phyloP scores from a whole-genome alignment of 306 rosid genomes.

The Quercus aquifolioides region DNA sequence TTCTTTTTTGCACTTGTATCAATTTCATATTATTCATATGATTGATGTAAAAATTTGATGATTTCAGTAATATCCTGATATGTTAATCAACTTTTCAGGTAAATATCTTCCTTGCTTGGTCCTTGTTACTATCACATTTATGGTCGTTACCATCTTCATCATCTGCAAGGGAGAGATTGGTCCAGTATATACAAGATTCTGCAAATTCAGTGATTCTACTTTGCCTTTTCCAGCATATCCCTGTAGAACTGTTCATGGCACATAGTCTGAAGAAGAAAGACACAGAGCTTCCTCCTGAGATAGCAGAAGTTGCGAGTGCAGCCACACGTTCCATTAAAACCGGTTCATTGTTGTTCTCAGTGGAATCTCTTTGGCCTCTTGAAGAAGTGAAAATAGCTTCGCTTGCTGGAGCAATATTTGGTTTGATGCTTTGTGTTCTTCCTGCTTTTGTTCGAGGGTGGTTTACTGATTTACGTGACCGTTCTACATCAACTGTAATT shows the following conservation, averaged over 20 bases:
- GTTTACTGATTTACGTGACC: conserved; percentile 83
- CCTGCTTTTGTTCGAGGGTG: conserved; percentile 96
- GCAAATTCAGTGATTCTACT: conserved; percentile 68
- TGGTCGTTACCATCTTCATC: conserved; percentile 80
- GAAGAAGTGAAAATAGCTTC: conserved; percentile 65
- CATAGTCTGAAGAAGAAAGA: conserved; percentile 75
- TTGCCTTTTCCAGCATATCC: conserved; percentile 92
- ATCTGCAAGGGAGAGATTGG: conserved; percentile 69
- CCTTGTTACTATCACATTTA: conserved; percentile 77
- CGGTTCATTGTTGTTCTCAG: conserved; percentile 58
- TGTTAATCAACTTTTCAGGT: conserved; percentile 40
- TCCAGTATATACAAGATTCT: conserved; percentile 81
- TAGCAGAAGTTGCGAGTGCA: conserved; percentile 64
- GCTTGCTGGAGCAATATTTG: conserved; percentile 78
- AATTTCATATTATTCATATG: background rate
- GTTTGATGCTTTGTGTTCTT: conserved; percentile 85
- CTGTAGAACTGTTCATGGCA: conserved; percentile 48
- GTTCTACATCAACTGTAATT: conserved; percentile 55
- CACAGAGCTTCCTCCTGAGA: conserved; percentile 48
- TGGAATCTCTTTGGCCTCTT: conserved; percentile 82
- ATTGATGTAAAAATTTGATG: background rate
- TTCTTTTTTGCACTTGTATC: conserved; percentile 16
- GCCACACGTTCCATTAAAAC: conserved; percentile 66
- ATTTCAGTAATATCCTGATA: background rate
- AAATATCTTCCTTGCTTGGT: conserved; percentile 85